These are phyloP conservation scores for Cordyceps farinosa DNA, from an alignment of 2,329 filamentous ascomycete species.

Conservation along the genomic window DNA sequence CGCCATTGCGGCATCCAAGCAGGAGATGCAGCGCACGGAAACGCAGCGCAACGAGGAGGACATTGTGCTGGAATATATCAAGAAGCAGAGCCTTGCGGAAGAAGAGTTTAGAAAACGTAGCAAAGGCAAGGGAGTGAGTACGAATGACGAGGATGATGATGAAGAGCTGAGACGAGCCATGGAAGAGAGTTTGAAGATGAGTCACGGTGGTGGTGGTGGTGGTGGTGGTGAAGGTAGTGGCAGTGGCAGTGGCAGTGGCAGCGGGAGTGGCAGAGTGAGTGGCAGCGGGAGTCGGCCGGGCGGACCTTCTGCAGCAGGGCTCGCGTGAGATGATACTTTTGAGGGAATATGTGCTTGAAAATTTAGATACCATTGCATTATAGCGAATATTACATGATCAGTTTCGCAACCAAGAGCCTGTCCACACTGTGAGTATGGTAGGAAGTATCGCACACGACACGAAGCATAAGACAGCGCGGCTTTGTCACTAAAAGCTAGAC, in stretches of 20 bases:
- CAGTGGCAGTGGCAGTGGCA: not conserved
- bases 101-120: constrained; percentile 46
- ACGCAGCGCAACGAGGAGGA: constrained; percentile 61
- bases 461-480: not conserved
- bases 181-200: constrained; percentile 47
- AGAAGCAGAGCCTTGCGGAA: constrained; percentile 71
- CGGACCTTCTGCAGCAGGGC: not conserved
- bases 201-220: constrained; percentile 27
- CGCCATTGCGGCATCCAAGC: constrained; percentile 44
- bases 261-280: constrained; percentile 40
- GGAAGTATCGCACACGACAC: not conserved
- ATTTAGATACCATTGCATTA: constrained; percentile 4
- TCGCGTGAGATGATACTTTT: not conserved
- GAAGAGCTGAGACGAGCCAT: constrained; percentile 47
- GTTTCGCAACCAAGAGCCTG: not conserved
- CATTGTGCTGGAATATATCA: constrained; percentile 71
- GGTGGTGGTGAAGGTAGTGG: constrained; percentile 19
- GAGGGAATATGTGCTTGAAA: not conserved
- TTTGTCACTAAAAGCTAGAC: not conserved
- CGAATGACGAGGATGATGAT: constrained; percentile 35
- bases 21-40: constrained; percentile 40
- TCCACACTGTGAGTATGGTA: no score
- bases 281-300: constrained; percentile 31
- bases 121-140: constrained; percentile 34
- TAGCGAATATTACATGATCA: not conserved